Conservation (phyloP, 768 basidiomycete species). For the Podaxis sp. region DNA sequence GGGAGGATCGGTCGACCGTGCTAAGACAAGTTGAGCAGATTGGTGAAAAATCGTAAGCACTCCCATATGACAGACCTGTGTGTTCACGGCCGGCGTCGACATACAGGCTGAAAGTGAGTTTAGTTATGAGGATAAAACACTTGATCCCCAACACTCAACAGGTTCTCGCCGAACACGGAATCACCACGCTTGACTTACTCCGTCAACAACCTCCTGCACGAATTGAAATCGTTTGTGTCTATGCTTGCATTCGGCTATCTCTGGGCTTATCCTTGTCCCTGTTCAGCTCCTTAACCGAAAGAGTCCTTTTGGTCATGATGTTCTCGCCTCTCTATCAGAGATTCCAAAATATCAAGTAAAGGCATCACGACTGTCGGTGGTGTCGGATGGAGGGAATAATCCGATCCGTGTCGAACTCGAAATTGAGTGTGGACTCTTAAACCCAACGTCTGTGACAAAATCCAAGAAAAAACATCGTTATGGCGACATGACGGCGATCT, state of each 20-base stretch:
- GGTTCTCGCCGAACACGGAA: conserved; percentile 73
- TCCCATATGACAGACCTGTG: not conserved
- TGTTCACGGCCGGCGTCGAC: not conserved
- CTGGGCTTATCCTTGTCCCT: not conserved
- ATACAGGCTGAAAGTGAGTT: conserved; percentile 28
- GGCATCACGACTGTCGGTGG: conserved; percentile 43
- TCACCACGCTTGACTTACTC: conserved; percentile 56
- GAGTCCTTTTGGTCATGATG: conserved; percentile 68
- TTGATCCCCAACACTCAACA: conserved; percentile 20
- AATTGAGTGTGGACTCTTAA: conserved; percentile 51
- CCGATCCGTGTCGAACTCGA: conserved; percentile 55
- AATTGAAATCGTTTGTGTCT: conserved; percentile 54
- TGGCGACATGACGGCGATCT: conserved; percentile 62
- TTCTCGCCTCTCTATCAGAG: conserved; percentile 55
- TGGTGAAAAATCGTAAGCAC: conserved; percentile 83
- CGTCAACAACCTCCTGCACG: conserved; percentile 51
- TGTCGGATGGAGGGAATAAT: conserved; percentile 38
- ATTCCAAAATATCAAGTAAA: conserved; percentile 62
- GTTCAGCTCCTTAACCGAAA: conserved; percentile 68
- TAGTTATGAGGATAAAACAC: not conserved
- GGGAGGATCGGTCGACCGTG: conserved; percentile 86
- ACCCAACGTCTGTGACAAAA: conserved; percentile 21
- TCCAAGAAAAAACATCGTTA: conserved; percentile 39
- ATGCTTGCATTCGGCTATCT: not conserved
- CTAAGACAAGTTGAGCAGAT: conserved; percentile 87